Evolutionary conservation across 2,329 filamentous ascomycete species (phyloP), one percentile per base, ranked within the genome.

Genomic region (Microcera coccophila): DNA sequence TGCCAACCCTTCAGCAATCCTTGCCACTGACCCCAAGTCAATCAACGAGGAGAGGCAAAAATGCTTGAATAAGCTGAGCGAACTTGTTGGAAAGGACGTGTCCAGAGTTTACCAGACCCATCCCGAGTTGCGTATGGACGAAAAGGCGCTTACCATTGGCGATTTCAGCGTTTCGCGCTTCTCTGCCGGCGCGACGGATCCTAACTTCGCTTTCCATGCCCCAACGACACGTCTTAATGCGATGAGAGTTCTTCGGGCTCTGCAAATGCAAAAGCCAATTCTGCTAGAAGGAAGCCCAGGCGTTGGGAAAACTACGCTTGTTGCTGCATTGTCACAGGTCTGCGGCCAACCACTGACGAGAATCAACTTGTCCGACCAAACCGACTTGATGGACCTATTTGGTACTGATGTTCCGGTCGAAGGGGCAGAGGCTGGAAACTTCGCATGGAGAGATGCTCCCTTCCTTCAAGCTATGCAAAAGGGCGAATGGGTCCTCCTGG

Each of bases 351-450:
- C 87, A 7, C 69, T 99, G 49, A 95, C 90, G 1, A 80, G 93
- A 56, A 96, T 99, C 67, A 99, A 99, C 60, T 73, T 99, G 46
- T 97, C 93, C 0, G 93, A 98, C 56, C 93, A 98, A 67, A 98
- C 94, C 0, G 93, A 98, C 65, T 71, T 98, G 38, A 96, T 97
- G 78, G 93, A 98, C 62, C 73, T 98, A 1, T 98, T 98, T 62
- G 93, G 93, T 45, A 95, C 91, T 0, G 93, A 98, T 69, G 89
- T 95, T 7, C 93, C 93, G 0, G 83, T 95, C 3, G 93, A 97
- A 67, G 90, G 90, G n/a, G 89, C 86, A 1, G 82, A 87, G 58
- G 85, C 90, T 7, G 93, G 93, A 1, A 85, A 87, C 46, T 98
- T 98, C 60, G 85, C 87, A 1, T 98, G 93, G 93, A 81, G 90